Evolutionary conservation across 1,284 basidiomycete species (phyloP).

Genomic region (Trichosporon ovoides): DNA sequence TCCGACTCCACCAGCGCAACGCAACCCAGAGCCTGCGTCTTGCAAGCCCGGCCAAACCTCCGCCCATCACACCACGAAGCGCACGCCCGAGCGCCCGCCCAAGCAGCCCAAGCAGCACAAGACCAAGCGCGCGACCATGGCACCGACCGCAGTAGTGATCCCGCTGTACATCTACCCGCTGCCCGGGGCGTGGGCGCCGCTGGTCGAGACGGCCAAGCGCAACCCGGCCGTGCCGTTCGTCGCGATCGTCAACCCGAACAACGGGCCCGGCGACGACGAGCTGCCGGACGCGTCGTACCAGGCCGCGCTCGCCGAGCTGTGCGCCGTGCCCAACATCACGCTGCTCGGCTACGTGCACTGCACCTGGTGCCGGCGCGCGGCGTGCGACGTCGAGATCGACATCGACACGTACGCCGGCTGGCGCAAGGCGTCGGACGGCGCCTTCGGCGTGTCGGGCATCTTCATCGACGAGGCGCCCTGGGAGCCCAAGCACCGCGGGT

Average conservation of each 20-base stretch:
- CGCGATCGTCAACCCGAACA: slow-evolving; percentile 15
- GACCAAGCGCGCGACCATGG: neutral
- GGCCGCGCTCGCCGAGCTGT: slow-evolving; percentile 2
- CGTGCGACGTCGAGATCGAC: slow-evolving; percentile 4
- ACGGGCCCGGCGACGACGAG: slow-evolving; percentile 4
- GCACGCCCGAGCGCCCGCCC: too few species aligned
- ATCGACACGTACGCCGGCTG: slow-evolving; percentile 12
- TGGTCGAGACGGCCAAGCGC: slow-evolving; percentile 2
- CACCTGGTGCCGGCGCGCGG: slow-evolving; percentile 7
- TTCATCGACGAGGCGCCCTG: slow-evolving; percentile 18
- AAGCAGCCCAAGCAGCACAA: too few species aligned
- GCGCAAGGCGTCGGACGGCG: neutral
- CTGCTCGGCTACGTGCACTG: slow-evolving; percentile 15
- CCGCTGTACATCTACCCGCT: slow-evolving; percentile 17
- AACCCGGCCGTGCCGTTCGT: slow-evolving; percentile 9
- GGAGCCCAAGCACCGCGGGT: neutral
- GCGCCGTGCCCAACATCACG: slow-evolving; percentile 9
- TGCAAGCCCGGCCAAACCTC: too few species aligned
- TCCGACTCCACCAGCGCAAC: too few species aligned
- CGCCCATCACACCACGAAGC: too few species aligned
- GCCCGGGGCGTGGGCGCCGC: slow-evolving; percentile 6
- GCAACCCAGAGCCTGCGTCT: too few species aligned
- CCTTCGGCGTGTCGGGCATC: slow-evolving; percentile 10
- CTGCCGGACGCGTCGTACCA: slow-evolving; percentile 9
- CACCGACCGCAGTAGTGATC: slow-evolving; percentile 6